These are phyloP conservation scores for Lathyrus tuberosus DNA, from an alignment of 306 rosid genomes.

Conservation along the genomic window DNA sequence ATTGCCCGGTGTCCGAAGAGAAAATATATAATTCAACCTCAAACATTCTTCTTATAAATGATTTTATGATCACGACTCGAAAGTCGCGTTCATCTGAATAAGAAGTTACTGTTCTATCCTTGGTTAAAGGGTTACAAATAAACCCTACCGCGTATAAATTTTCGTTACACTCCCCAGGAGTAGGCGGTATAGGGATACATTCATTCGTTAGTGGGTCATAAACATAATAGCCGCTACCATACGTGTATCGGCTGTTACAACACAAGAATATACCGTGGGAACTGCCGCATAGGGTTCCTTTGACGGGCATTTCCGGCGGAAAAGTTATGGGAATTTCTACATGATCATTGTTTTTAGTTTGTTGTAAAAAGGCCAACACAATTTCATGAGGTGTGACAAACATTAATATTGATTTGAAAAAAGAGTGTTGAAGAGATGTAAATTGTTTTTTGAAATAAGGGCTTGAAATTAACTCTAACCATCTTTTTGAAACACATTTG, in stretches of 20 bases:
- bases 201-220: constrained; percentile 1
- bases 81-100: not conserved
- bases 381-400: constrained; percentile 32
- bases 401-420: not conserved
- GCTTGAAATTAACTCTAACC: constrained; percentile 27
- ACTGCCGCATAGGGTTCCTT: constrained; percentile 28
- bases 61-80: constrained; percentile 10
- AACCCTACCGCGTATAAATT: constrained; percentile 31
- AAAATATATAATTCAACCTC: constrained; percentile 3
- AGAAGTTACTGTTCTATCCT: not conserved
- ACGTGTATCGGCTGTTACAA: constrained; percentile 29
- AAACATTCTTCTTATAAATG: not conserved
- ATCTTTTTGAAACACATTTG: constrained; percentile 24
- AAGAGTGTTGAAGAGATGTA: not conserved
- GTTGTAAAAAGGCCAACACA: not conserved
- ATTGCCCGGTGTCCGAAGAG: constrained; percentile 3
- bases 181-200: not conserved
- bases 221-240: constrained; percentile 21
- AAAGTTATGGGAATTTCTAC: not conserved
- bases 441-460: not conserved
- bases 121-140: not conserved
- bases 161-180: not conserved
- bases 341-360: not conserved
- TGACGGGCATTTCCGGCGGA: not conserved
- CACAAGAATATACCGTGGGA: constrained; percentile 33